These are phyloP conservation scores for Zizania latifolia DNA, from an alignment of 176 grass and related monocot species.

Conservation along the genomic window DNA sequence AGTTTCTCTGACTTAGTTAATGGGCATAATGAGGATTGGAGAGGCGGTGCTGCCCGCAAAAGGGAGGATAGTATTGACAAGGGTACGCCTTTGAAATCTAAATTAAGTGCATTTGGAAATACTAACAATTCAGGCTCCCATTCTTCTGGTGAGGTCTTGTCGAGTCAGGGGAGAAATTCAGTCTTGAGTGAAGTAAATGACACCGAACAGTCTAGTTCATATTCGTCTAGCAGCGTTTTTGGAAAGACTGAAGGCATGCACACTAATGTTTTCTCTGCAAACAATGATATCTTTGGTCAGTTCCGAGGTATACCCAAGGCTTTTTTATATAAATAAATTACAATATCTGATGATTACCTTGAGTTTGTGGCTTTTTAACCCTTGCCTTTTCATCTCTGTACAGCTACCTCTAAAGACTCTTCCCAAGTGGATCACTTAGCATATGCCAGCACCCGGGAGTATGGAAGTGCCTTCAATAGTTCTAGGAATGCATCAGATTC, in stretches of 20 bases:
- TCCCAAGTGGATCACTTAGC: slow-evolving; percentile 27
- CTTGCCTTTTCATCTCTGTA: neutral
- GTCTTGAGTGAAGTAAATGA: slow-evolving; percentile 20
- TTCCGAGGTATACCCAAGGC: slow-evolving; percentile 32
- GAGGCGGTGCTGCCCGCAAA: slow-evolving; percentile 26
- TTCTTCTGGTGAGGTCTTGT: slow-evolving; percentile 10
- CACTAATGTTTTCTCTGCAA: slow-evolving; percentile 28
- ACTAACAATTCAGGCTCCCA: slow-evolving; percentile 12
- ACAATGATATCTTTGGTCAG: slow-evolving; percentile 36
- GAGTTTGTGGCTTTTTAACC: slow-evolving; percentile 1
- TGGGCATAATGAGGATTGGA: slow-evolving; percentile 80
- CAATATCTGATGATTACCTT: slow-evolving; percentile 5
- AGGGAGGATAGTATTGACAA: slow-evolving; percentile 34
- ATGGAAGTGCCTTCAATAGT: slow-evolving; percentile 24
- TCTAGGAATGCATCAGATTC: slow-evolving; percentile 30
- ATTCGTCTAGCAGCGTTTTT: slow-evolving; percentile 20
- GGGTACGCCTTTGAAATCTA: slow-evolving; percentile 22
- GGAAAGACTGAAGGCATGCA: slow-evolving; percentile 37
- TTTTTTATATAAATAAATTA: slow-evolving; percentile 4
- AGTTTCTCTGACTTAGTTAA: slow-evolving; percentile 63
- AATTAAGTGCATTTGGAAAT: slow-evolving; percentile 30
- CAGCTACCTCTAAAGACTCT: slow-evolving; percentile 40
- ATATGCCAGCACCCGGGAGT: slow-evolving; percentile 21
- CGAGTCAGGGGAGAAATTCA: slow-evolving; percentile 39
- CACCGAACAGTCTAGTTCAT: slow-evolving; percentile 27